Base-by-base conservation (phyloP, 805 yeast species). In the Debaryomyces maramus region DNA sequence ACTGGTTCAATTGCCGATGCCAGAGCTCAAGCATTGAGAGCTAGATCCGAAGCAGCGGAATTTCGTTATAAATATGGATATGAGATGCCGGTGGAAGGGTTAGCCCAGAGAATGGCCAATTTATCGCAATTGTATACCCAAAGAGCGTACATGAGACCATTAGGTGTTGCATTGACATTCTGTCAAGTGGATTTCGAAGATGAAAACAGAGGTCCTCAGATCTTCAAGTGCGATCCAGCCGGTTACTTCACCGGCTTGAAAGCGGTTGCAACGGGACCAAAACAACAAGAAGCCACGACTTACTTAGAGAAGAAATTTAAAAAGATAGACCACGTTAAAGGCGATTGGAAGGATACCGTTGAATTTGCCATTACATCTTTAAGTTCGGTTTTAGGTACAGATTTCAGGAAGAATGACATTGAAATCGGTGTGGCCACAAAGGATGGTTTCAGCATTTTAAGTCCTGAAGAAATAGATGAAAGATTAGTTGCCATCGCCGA, bases 1-100 rank as follows among this genome's bases (percentile, higher is more conserved):
- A 91, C 95, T 24, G 99, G 99, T 0, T 88, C 96, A 38, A 87
- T 88, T 60, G 96, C 98, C 18, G 99, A 93, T 67, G 96, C 97
- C 4, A 77, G 97, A 58, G 80, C 95, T 32, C 85, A 86, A 45
- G 96, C 96, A 6, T 67, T 81, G 41, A 80, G 98, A 54, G 97
- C 98, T 6, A 80, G 96, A 52, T 72, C 86, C n/a, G 99, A 93
- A 66, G 95, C 97, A 20, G 89, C 96, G 13, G 98, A 93, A 63
- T 93, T 87, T 70, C 79, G 87, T 56, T 91, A 91, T 71, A 85
- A 87, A 61, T 87, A 88, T 63, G 99, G 99, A 29, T 93, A 89
- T 61, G 97, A 88, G 59, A 90, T 93, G 88, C 98, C 98, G 3
- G 88, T 87, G 47, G 97, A 88, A 58, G 88, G 85, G 19, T 72